Evolutionary conservation across 345 rosid species (phyloP).

Genomic region (Rubroshorea leprosula): DNA sequence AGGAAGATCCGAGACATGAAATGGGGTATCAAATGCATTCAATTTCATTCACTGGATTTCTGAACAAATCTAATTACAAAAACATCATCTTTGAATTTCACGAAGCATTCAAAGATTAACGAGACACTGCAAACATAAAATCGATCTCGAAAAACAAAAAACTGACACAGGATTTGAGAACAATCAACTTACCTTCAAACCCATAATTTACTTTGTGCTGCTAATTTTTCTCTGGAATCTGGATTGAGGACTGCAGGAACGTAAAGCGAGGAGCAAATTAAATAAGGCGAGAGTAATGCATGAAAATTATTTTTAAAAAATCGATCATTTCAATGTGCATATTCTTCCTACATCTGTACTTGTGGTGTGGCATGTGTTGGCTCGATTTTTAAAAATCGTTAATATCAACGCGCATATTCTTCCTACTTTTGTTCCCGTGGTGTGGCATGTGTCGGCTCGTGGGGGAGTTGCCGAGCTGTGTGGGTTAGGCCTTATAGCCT

Average conservation of each 20-base stretch:
- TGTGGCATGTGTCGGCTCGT: too few species aligned
- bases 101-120: too few species aligned
- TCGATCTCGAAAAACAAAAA: background rate
- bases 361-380: too few species aligned
- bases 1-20: too few species aligned
- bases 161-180: background rate
- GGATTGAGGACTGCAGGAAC: background rate
- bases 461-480: too few species aligned
- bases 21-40: too few species aligned
- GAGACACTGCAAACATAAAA: too few species aligned
- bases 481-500: too few species aligned
- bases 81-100: background rate
- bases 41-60: background rate
- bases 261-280: constrained; percentile 7
- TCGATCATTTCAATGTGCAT: background rate
- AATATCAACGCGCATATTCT: background rate
- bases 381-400: background rate
- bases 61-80: too few species aligned
- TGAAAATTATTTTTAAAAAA: too few species aligned
- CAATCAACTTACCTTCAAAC: constrained; percentile 8
- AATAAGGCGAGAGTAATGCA: background rate
- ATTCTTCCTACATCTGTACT: background rate
- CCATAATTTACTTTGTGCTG: background rate
- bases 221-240: background rate
- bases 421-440: too few species aligned